Evolutionary conservation across 371 early-diverging fungal species (phyloP).

Genomic region (Nematocida sp.): DNA sequence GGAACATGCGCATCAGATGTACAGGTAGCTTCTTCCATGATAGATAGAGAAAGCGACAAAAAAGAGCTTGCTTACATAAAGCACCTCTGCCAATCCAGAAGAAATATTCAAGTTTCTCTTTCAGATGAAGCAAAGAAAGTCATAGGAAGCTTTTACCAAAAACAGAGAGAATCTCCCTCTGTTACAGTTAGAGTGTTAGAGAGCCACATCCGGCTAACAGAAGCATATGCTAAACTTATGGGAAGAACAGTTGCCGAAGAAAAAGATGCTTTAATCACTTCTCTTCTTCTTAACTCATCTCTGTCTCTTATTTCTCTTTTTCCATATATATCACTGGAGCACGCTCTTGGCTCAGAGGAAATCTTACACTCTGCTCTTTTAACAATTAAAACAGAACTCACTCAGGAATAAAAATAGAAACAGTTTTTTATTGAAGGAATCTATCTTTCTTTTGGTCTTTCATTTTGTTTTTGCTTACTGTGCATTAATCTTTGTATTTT

Average conservation of each 20-base stretch:
- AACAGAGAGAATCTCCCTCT: slow-evolving; percentile 49
- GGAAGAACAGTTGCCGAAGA: neutral
- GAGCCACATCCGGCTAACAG: slow-evolving; percentile 63
- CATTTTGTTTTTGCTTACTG: neutral
- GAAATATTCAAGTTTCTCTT: slow-evolving; percentile 45
- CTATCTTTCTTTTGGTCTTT: neutral
- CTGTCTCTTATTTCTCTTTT: slow-evolving; percentile 19
- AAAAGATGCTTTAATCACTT: slow-evolving; percentile 31
- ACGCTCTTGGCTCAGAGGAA: neutral
- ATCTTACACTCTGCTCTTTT: neutral
- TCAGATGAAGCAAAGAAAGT: slow-evolving; percentile 29
- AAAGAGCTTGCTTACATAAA: slow-evolving; percentile 2
- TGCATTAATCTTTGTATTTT: slow-evolving; percentile 25
- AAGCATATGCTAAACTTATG: slow-evolving; percentile 62
- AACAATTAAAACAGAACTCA: neutral
- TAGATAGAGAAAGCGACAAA: slow-evolving; percentile 24
- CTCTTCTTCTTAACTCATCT: slow-evolving; percentile 38
- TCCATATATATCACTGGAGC: neutral
- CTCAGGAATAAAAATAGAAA: too few relatives aligned
- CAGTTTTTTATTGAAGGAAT: too few relatives aligned
- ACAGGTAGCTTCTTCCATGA: slow-evolving; percentile 19
- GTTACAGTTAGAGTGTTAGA: slow-evolving; percentile 66
- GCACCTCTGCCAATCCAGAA: slow-evolving; percentile 26
- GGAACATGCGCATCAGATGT: neutral
- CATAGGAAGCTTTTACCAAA: slow-evolving; percentile 61